Conservation (phyloP, 305 asterid genomes). For the Fraxinus sp. region DNA sequence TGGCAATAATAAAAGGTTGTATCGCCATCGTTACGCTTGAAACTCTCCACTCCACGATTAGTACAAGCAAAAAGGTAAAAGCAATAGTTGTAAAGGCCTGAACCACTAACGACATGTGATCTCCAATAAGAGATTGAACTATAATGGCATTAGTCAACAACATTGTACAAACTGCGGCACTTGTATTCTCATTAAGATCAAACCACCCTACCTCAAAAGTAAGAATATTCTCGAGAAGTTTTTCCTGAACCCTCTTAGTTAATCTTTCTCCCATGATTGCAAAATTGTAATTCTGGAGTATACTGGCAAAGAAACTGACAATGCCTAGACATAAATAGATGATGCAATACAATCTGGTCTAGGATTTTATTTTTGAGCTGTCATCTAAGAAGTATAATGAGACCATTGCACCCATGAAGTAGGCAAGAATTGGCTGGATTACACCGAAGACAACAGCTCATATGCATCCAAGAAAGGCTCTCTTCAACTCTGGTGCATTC, state of each 20-base stretch:
- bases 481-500: constrained; percentile 64
- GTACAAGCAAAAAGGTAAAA: constrained; percentile 49
- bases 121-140: constrained; percentile 65
- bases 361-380: constrained; percentile 42
- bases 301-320: constrained; percentile 48
- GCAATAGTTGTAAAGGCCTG: constrained; percentile 57
- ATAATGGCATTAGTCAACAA: constrained; percentile 58
- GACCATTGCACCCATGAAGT: constrained; percentile 61
- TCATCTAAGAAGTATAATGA: constrained; percentile 45
- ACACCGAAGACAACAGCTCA: constrained; percentile 51
- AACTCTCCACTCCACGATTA: constrained; percentile 63
- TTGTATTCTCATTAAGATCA: constrained; percentile 56
- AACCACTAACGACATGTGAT: constrained; percentile 55
- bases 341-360: constrained; percentile 39
- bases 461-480: constrained; percentile 48
- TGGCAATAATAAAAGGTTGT: constrained; percentile 57
- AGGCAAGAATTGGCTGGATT: constrained; percentile 59
- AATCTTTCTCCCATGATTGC: constrained; percentile 67
- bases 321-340: constrained; percentile 43
- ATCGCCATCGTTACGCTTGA: constrained; percentile 60
- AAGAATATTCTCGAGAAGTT: constrained; percentile 43
- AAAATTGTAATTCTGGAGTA: constrained; percentile 70
- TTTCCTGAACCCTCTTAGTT: constrained; percentile 58
- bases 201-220: constrained; percentile 72
- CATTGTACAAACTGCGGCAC: constrained; percentile 51